Evolutionary conservation across 345 rosid species (phyloP).

Genomic region (Cochlearia excelsa): DNA sequence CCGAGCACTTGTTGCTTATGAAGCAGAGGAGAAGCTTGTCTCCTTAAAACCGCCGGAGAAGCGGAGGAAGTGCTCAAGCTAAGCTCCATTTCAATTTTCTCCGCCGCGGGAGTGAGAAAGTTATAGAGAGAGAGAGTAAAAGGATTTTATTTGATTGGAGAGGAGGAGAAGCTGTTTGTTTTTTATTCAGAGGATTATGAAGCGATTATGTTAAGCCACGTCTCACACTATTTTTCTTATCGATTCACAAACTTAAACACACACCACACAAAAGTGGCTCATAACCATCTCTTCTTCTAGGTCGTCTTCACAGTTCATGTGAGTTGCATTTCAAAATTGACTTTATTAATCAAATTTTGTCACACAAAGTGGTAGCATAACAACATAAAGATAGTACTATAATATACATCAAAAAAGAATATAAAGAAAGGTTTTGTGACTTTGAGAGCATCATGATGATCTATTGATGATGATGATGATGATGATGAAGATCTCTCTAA

Average conservation of each 20-base stretch:
- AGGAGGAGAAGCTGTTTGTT: constrained; percentile 41
- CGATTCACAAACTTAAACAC: too few relatives aligned
- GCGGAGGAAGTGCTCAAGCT: constrained; percentile 44
- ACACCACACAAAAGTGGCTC: too few relatives aligned
- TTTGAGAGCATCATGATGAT: constrained; percentile 2
- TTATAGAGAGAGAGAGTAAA: constrained; percentile 18
- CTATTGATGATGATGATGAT: too few relatives aligned
- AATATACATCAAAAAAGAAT: too few relatives aligned
- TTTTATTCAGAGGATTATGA: too few relatives aligned
- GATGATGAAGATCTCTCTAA: constrained; percentile 18
- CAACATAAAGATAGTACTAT: too few relatives aligned
- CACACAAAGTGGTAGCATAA: too few relatives aligned
- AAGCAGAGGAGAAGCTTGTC: constrained; percentile 35
- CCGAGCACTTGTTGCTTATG: constrained; percentile 44
- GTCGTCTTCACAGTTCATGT: too few relatives aligned
- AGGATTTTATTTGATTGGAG: constrained; percentile 42
- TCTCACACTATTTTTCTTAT: too few relatives aligned
- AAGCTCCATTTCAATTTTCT: constrained; percentile 51
- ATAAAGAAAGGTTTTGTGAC: constrained; percentile 20
- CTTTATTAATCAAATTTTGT: too few relatives aligned
- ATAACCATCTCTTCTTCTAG: too few relatives aligned
- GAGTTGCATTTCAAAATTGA: too few relatives aligned
- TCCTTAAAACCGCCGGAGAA: constrained; percentile 32
- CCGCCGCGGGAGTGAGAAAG: constrained; percentile 25
- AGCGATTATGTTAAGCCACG: constrained; percentile 48